Conservation (phyloP, 768 basidiomycete genomes). For the Harrya chromipes region DNA sequence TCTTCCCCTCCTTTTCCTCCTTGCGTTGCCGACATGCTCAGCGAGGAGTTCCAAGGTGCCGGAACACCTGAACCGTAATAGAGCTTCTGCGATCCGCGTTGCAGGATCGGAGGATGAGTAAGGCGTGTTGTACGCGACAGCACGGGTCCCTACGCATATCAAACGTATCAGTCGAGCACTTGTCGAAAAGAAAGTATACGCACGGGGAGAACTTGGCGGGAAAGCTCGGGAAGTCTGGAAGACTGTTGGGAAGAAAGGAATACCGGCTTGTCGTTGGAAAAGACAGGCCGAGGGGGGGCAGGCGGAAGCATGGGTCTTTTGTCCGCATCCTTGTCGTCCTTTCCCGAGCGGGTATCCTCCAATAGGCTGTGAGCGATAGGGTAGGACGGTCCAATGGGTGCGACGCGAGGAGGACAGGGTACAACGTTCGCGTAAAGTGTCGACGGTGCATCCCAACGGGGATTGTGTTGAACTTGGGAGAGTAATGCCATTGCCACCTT, state of each 20-base stretch:
- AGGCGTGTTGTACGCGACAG: slow-evolving; percentile 59
- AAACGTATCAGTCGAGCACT: neutral
- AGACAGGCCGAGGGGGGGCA: slow-evolving; percentile 37
- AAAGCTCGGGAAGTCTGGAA: slow-evolving; percentile 64
- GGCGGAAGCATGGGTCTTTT: slow-evolving; percentile 32
- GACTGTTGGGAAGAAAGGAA: slow-evolving; percentile 63
- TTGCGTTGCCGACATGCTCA: slow-evolving; percentile 8
- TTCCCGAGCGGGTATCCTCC: slow-evolving; percentile 36
- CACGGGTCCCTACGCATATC: slow-evolving; percentile 47
- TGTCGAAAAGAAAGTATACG: slow-evolving; percentile 21
- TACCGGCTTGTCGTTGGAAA: slow-evolving; percentile 50
- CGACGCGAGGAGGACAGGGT: slow-evolving; percentile 60
- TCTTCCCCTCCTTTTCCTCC: slow-evolving; percentile 28
- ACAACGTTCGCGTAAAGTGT: slow-evolving; percentile 58
- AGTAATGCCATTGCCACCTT: slow-evolving; percentile 74
- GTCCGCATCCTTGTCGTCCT: slow-evolving; percentile 56
- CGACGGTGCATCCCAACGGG: slow-evolving; percentile 69
- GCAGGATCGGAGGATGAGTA: slow-evolving; percentile 61
- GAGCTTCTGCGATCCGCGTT: slow-evolving; percentile 42
- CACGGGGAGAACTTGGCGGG: slow-evolving; percentile 66
- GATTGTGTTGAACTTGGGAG: slow-evolving; percentile 48
- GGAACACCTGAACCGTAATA: slow-evolving; percentile 39
- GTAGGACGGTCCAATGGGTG: slow-evolving; percentile 63
- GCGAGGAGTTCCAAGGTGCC: slow-evolving; percentile 46
- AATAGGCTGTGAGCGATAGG: slow-evolving; percentile 42